These are phyloP conservation scores for Sporothrix schenckii DNA, from an alignment of 2,329 filamentous ascomycete species.

Conservation along the genomic window DNA sequence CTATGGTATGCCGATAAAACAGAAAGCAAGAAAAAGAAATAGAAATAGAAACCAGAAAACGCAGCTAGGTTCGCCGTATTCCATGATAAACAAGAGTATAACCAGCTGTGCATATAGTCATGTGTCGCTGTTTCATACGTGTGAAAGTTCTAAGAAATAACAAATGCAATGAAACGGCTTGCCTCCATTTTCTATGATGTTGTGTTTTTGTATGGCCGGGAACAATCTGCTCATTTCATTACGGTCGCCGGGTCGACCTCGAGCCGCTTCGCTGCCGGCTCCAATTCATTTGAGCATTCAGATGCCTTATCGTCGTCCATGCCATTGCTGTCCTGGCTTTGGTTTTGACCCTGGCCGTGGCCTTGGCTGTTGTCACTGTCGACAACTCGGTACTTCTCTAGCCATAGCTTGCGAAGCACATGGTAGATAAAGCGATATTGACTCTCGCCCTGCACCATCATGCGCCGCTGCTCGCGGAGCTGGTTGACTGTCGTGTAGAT, in stretches of 20 bases:
- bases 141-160: not conserved
- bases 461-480: constrained; percentile 83
- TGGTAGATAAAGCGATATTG: constrained; percentile 91
- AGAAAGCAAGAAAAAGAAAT: not conserved
- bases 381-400: constrained; percentile 60
- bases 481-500: constrained; percentile 78
- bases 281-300: constrained; percentile 35
- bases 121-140: not conserved
- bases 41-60: not conserved
- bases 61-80: not conserved
- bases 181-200: too few species aligned
- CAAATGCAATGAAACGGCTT: not conserved
- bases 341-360: not conserved
- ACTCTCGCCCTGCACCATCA: constrained; percentile 89
- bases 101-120: not conserved
- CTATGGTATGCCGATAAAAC: constrained; percentile 19
- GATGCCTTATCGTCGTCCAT: constrained; percentile 36
- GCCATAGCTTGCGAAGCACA: constrained; percentile 74
- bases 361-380: constrained; percentile 36
- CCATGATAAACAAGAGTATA: not conserved
- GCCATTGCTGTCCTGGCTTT: not conserved
- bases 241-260: constrained; percentile 54
- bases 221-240: not conserved
- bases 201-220: too few species aligned
- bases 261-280: constrained; percentile 58